Evolutionary conservation across 345 rosid species (phyloP).

Genomic region (Gossypium herbaceum): DNA sequence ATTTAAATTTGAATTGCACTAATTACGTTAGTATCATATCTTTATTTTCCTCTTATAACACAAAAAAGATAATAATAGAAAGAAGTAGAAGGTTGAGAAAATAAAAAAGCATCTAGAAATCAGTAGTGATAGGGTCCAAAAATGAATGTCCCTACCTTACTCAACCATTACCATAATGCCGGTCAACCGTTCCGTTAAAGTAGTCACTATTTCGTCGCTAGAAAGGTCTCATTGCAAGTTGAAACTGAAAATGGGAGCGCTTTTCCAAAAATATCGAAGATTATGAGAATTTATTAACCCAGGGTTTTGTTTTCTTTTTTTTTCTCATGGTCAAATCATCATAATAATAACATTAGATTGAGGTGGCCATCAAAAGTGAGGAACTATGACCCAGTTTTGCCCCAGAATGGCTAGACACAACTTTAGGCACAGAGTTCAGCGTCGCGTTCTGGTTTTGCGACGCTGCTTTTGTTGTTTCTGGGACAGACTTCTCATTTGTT

Average conservation of each 20-base stretch:
- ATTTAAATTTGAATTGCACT: no score
- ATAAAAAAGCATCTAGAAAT: no score
- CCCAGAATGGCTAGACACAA: slow-evolving; percentile 30
- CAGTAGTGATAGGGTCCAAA: no score
- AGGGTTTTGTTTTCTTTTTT: not conserved
- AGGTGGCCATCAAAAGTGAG: slow-evolving; percentile 29
- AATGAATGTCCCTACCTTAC: no score
- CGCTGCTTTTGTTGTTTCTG: slow-evolving; percentile 52
- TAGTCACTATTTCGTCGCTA: slow-evolving; percentile 25
- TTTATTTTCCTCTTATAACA: no score
- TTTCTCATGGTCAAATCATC: slow-evolving; percentile 26
- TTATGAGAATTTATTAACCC: not conserved
- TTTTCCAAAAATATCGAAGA: slow-evolving; percentile 27
- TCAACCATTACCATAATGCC: not conserved
- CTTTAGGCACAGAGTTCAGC: slow-evolving; percentile 38
- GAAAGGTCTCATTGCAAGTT: slow-evolving; percentile 7
- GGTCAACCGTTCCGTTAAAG: slow-evolving; percentile 39
- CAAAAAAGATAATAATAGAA: no score
- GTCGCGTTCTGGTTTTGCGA: slow-evolving; percentile 48
- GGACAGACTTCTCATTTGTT: slow-evolving; percentile 41
- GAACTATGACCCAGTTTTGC: slow-evolving; percentile 18
- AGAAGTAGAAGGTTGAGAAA: no score
- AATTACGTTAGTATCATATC: rapidly evolving
- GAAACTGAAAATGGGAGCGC: not conserved
- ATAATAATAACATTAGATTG: not conserved